A percentile compares a stretch with the other conserved stretches of the same genome.
Conservation (phyloP, 1,139 yeast genomes). For the Hemisphaericaspora subhashii region DNA sequence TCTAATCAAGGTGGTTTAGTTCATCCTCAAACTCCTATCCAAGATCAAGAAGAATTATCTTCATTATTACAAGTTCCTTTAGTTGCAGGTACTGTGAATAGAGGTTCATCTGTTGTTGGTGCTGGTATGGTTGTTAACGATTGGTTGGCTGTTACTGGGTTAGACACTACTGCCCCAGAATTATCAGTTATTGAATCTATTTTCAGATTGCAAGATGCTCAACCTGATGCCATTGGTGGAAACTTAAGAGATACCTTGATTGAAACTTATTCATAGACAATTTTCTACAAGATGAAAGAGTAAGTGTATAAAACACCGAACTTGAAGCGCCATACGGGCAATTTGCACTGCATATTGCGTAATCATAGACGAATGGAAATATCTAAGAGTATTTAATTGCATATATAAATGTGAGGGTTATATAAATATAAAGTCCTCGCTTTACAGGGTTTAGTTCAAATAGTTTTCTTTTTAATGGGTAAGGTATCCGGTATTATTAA, state of each 20-base stretch:
- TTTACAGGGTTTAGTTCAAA: constrained; percentile 1
- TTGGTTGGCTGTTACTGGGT: constrained; percentile 96
- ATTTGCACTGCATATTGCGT: background rate
- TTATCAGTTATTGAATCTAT: constrained; percentile 94
- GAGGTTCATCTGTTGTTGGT: constrained; percentile 97
- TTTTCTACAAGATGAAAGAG: background rate
- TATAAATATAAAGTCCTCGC: no score
- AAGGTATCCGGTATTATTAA: constrained; percentile 1
- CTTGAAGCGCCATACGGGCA: no score
- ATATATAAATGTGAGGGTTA: background rate
- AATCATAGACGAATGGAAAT: background rate
- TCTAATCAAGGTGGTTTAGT: constrained; percentile 98
- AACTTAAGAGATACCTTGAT: constrained; percentile 87
- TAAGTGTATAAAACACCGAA: background rate
- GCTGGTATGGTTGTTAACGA: constrained; percentile 99
- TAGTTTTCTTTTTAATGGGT: constrained; percentile 1
- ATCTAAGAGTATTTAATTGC: background rate
- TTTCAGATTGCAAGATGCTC: constrained; percentile 87
- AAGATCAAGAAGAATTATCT: constrained; percentile 97
- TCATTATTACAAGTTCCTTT: constrained; percentile 94
- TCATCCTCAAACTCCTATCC: constrained; percentile 95
- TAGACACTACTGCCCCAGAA: constrained; percentile 98
- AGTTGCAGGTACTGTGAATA: constrained; percentile 97
- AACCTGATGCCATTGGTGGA: constrained; percentile 80
- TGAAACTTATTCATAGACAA: constrained; percentile 64